Conservation (phyloP, 331 rosid genomes). For the Spiraea crenata region DNA sequence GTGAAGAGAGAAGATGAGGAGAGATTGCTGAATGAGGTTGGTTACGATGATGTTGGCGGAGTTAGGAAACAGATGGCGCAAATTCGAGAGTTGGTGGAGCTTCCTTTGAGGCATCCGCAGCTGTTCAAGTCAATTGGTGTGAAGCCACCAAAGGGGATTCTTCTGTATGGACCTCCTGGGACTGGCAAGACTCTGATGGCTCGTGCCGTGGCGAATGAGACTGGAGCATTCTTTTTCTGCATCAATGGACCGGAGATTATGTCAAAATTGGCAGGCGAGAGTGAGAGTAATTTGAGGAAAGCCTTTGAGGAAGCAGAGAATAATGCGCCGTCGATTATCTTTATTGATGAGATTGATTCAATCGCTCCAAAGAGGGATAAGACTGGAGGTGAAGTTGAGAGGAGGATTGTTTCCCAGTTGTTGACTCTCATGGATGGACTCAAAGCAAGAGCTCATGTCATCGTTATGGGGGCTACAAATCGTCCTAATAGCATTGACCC, state of each 20-base stretch:
- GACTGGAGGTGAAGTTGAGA: too few species aligned
- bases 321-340: too few species aligned
- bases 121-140: conserved; percentile 91
- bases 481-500: too few species aligned
- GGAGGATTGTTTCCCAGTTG: conserved; percentile 64
- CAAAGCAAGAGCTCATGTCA: conserved; percentile 88
- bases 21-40: conserved; percentile 74
- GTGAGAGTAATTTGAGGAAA: conserved; percentile 94
- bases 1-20: conserved; percentile 70
- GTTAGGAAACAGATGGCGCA: too few species aligned
- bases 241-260: too few species aligned
- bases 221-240: conserved; percentile 66
- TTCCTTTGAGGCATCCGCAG: conserved; percentile 6
- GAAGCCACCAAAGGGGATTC: conserved; percentile 92
- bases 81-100: too few species aligned
- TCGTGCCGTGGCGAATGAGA: conserved; percentile 93
- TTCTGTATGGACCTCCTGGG: conserved; percentile 90
- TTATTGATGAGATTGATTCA: too few species aligned
- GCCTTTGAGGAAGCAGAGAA: conserved; percentile 66
- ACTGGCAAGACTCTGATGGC: conserved; percentile 92
- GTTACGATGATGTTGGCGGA: conserved; percentile 77
- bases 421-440: conserved; percentile 96
- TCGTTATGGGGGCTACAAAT: conserved; percentile 57
- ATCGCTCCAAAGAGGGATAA: too few species aligned
- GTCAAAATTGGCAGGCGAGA: conserved; percentile 76